Evolutionary conservation across 1,139 yeast genomes (phyloP), one percentile per base, ranked within the genome.

Genomic region (Arxiozyma bovina): DNA sequence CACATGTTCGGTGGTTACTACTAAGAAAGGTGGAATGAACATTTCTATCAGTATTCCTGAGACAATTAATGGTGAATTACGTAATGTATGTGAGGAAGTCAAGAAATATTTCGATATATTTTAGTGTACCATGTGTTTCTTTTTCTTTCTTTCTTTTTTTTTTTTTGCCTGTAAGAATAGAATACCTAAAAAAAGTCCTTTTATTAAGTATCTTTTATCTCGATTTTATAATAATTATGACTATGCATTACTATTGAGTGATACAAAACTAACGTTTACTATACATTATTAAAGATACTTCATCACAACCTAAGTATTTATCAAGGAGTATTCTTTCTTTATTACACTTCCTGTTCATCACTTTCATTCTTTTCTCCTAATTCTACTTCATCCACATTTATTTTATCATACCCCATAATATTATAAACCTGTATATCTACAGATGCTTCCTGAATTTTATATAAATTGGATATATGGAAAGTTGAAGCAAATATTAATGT

Each of bases 1-100:
- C 50, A 60, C 64, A 2, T 61, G 61, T 45, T 54, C 63, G 11
- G 53, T 58, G 1, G 59, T 66, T 15, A 58, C 68, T 4, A 66
- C 68, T 1, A 58, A 59, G 3, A 38, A 50, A 3, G 67, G 67
- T 40, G 71, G 71, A 3, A 54, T 65, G 34, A 60, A 52, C 20
- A 59, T 65, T 44, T 54, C 56, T 41, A 38, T 66, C 23, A 60
- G 63, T 38, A 62, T 59, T 48, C 68, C 69, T 8, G 51, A 49
- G 25, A 55, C 51, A 21, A 48, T 62, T 5, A 45, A 52, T 23
- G 38, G 40, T 6, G 52, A 53, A 8, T 42, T 57, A 38, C 40
- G 52, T 38, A 50, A 55, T 4, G 43, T 51, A 9, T 54, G 55
- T 53, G 47, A 50, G 3, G 12, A 38, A 21, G 50, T 54, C 5